Evolutionary conservation across 176 grass and related monocot species (phyloP), one percentile per base, ranked within the genome.

Genomic region (Triticum monococcum): DNA sequence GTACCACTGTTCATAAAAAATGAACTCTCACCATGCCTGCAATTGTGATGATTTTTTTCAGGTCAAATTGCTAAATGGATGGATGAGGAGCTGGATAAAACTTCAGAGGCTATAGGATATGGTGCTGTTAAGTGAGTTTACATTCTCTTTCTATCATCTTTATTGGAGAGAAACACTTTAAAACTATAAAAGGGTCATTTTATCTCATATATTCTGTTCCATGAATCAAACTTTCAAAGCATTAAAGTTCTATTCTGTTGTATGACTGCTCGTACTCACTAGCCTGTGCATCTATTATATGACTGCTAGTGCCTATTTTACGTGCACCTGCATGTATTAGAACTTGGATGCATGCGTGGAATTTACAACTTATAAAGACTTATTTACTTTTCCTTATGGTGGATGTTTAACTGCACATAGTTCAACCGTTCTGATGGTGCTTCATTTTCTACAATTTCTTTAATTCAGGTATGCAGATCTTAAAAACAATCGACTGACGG

Each of bases 401-500:
- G 61, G 23, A 40, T 26, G 14, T 48, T 46, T 66, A 38, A 46
- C 40, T 67, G 61, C 8, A 67, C 13, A 25, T 80, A 9, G 24
- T 23, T 41, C 20, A 22, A 22, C 18, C 20, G 12, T 46, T 28
- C 14, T 48, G 38, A 66, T 45, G 17, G 31, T 31, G 36, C 79
- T 82, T 31, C 12, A 24, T 54, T 87, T 33, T 87, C 2, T 46
- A 52, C 25, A 30, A 5, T 28, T 66, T 68, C 6, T 78, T 91
- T 20, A 23, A 78, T 83, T 66, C 70, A 93, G 94, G 85, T 92
- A 96, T 67, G 89, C 91, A 72, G 91, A 97, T 88, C 86, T 97
- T 38, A 97, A 93, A 86, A 97, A 90, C 84, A 97, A 92, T 86
- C 83, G 89, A 31, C 65, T 90, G 75, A 97, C 91, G 20, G 63